phyloP scores from a whole-genome alignment of 2,329 filamentous ascomycete genomes.

The Neocatenulostroma microsporum region DNA sequence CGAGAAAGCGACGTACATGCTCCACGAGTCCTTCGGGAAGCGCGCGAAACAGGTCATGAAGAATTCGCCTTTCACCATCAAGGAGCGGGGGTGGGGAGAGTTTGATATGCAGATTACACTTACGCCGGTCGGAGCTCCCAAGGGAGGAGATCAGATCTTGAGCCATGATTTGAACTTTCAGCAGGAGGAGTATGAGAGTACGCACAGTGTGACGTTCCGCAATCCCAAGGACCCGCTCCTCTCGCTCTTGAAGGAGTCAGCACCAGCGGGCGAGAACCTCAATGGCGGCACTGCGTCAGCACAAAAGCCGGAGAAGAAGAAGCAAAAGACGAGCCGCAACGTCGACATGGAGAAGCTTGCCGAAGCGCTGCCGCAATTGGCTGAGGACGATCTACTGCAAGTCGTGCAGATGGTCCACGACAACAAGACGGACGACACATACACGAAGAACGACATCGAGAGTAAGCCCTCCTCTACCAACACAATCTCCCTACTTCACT shows the following conservation, averaged over 20 bases:
- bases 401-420: constrained; percentile 98
- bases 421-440: constrained; percentile 87
- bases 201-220: constrained; percentile 78
- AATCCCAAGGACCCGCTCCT: constrained; percentile 86
- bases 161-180: constrained; percentile 89
- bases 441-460: constrained; percentile 95
- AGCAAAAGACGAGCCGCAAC: constrained; percentile 46
- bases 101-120: constrained; percentile 90
- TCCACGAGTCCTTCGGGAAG: constrained; percentile 89
- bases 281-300: constrained; percentile 52
- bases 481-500: not conserved
- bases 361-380: constrained; percentile 78
- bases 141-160: constrained; percentile 71
- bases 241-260: constrained; percentile 70
- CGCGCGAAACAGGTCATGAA: constrained; percentile 71
- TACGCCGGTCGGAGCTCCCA: constrained; percentile 62
- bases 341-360: constrained; percentile 96
- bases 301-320: constrained; percentile 64
- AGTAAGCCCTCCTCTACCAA: constrained; percentile 44
- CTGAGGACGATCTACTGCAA: constrained; percentile 86
- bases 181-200: constrained; percentile 69
- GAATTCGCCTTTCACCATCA: constrained; percentile 77
- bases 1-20: constrained; percentile 83
- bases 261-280: constrained; percentile 54
- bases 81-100: constrained; percentile 96